Base-by-base conservation (phyloP, 192 early-diverging fungal species). In the Backusella mclennaniae region DNA sequence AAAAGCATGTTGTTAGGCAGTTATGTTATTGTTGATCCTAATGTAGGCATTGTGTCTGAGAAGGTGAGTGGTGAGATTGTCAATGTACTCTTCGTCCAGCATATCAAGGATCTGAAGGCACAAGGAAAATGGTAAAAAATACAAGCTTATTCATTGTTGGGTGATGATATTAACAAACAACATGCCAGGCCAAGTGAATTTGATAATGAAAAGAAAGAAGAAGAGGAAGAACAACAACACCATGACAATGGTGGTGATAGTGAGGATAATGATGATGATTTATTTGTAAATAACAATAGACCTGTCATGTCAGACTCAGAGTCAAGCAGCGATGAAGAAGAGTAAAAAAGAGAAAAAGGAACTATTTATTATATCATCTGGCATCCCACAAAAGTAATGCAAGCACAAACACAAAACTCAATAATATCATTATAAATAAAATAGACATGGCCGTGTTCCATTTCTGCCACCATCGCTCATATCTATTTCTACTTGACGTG, bases 21-120 rank as follows among this genome's bases (percentile, higher is more conserved):
- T 73, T 92, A 85, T 77, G 89, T 91, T 31, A 87, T 96, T 53
- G 89, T 90, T 38, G 85, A 92, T 59, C 89, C 90, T 29, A 78
- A 80, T 7, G 86, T 84, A 36, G 85, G 83, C 71, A 84, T 89
- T 33, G 39, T 63, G 4, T 84, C 86, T 2, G 89, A 90, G 70
- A 96, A 96, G 81, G 86, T 96, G 21, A 87, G 84, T 23, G 95
- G 93, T 49, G 93, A 96, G 77, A 92, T 96, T 49, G 84, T 87
- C 0, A 87, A 90, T 79, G 89, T 95, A 19, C 84, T 96, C 35
- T 89, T 95, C 77, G 83, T 91, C 0, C 87, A 90, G 19, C 92
- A 96, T 69, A 86, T 96, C 49, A 94, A 94, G 75, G 71, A 90
- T 31, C 80, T 95, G 29, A 90, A 89, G 66, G 76, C 81, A 17